These are phyloP conservation scores for Gypsophila paniculata DNA, from an alignment of 179 eudicot species.

Conservation along the genomic window DNA sequence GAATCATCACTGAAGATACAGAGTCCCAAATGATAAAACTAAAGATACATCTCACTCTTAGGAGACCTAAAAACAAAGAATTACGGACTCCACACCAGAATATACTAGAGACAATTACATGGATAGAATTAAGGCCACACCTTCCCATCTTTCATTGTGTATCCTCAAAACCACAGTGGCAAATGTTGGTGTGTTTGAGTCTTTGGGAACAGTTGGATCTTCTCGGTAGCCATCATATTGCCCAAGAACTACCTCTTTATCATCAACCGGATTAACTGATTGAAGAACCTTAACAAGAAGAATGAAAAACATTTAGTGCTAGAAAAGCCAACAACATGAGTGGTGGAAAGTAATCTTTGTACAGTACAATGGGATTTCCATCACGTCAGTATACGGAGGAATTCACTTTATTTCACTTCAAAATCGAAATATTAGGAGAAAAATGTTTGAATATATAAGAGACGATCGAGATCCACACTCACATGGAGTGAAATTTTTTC, in stretches of 20 bases:
- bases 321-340: background rate
- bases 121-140: constrained; percentile 27
- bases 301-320: background rate
- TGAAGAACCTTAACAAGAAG: constrained; percentile 67
- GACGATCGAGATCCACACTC: too few relatives aligned
- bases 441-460: too few relatives aligned
- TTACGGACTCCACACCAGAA: constrained; percentile 7
- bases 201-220: constrained; percentile 89
- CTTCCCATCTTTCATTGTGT: constrained; percentile 99
- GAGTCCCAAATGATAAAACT: background rate
- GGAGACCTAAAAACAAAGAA: background rate
- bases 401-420: too few relatives aligned
- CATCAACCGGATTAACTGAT: constrained; percentile 63
- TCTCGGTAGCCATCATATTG: constrained; percentile 91
- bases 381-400: too few relatives aligned
- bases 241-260: constrained; percentile 93
- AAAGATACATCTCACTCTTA: background rate
- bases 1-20: background rate
- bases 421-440: too few relatives aligned
- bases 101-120: background rate
- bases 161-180: constrained; percentile 80
- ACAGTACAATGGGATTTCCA: too few relatives aligned
- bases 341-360: too few relatives aligned
- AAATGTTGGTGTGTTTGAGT: constrained; percentile 94
- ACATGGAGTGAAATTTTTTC: too few relatives aligned